These are phyloP conservation scores for Talaromyces atroroseus DNA, from an alignment of 2,329 filamentous ascomycete species.

Conservation along the genomic window DNA sequence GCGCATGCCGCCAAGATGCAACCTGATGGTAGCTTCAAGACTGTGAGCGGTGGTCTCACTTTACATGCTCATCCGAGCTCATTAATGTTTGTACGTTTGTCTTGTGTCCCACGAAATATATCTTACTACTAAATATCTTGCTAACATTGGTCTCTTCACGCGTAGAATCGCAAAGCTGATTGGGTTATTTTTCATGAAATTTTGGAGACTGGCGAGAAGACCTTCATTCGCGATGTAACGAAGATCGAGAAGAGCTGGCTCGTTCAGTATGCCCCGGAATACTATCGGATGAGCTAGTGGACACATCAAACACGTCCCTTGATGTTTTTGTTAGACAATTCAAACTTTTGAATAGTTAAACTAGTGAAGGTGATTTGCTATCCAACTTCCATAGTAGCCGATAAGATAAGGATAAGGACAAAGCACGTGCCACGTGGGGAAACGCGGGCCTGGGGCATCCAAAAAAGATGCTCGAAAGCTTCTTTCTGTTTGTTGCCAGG, in stretches of 20 bases:
- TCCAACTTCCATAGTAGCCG: no score
- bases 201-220: conserved; percentile 82
- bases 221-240: conserved; percentile 84
- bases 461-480: not conserved
- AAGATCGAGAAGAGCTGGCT: conserved; percentile 93
- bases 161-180: conserved; percentile 78
- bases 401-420: not conserved
- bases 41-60: conserved; percentile 70
- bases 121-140: not conserved
- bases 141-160: conserved; percentile 12
- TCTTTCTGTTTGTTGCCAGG: not conserved
- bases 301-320: not conserved
- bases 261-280: conserved; percentile 78
- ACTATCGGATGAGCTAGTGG: conserved; percentile 57
- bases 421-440: not conserved
- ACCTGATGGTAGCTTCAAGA: conserved; percentile 81
- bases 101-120: not conserved
- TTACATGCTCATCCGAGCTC: conserved; percentile 87
- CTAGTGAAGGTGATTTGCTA: no score
- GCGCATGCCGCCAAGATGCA: conserved; percentile 92
- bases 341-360: no score
- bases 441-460: not conserved
- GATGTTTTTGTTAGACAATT: not conserved
- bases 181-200: conserved; percentile 96
- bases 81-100: conserved; percentile 71